These are phyloP conservation scores for Spizellomyces punctatus DNA, from an alignment of 192 early-diverging fungal species.

Conservation along the genomic window DNA sequence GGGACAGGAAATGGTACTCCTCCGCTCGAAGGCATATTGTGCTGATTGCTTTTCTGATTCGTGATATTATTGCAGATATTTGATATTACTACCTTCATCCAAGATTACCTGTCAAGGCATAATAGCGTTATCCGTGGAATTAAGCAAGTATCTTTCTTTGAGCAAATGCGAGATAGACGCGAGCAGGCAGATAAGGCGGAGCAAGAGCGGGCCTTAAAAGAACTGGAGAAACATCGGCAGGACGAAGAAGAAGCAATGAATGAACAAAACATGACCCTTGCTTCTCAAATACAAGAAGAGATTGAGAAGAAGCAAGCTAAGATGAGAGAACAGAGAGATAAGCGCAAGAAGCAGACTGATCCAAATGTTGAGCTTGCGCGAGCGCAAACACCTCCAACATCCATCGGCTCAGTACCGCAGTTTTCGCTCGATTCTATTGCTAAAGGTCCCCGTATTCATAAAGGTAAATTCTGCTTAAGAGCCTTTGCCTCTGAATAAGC, in stretches of 20 bases:
- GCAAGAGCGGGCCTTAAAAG: slow-evolving; percentile 12
- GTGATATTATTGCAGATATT: slow-evolving; percentile 13
- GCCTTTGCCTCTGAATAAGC: not conserved
- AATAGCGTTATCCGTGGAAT: slow-evolving; percentile 34
- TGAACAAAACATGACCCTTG: slow-evolving; percentile 26
- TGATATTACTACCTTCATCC: slow-evolving; percentile 36
- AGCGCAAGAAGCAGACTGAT: not conserved
- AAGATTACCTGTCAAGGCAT: slow-evolving; percentile 34
- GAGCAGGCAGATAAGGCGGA: slow-evolving; percentile 29
- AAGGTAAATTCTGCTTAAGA: not conserved
- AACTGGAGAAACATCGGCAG: slow-evolving; percentile 7
- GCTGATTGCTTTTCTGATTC: not conserved
- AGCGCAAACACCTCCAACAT: too few relatives aligned
- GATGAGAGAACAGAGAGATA: slow-evolving; percentile 27
- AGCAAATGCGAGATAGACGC: slow-evolving; percentile 41
- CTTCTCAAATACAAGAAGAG: slow-evolving; percentile 32
- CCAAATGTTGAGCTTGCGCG: too few relatives aligned
- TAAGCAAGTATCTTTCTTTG: slow-evolving; percentile 44
- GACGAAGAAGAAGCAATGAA: slow-evolving; percentile 23
- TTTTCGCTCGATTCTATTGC: slow-evolving; percentile 20
- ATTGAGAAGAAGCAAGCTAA: slow-evolving; percentile 23
- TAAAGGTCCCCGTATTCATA: slow-evolving; percentile 20
- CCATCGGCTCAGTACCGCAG: not conserved
- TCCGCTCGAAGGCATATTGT: not conserved
- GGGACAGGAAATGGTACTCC: slow-evolving; percentile 28